Conservation (phyloP, 805 yeast genomes). For the Naumovozyma dairenensis region DNA sequence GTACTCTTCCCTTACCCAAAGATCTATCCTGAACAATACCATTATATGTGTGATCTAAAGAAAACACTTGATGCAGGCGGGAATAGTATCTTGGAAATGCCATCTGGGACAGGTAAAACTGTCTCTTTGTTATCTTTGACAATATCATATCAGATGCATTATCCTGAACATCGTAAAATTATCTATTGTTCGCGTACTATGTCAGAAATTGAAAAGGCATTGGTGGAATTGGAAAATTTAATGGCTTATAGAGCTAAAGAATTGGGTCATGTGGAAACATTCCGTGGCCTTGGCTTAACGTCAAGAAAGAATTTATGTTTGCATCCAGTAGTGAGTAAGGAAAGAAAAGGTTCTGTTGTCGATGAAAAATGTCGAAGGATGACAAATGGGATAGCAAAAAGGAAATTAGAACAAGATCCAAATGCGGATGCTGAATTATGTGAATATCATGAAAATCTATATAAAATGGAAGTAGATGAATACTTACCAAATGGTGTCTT, state of each 20-base stretch:
- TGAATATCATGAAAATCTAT: conserved; percentile 81
- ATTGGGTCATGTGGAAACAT: conserved; percentile 80
- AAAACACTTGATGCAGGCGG: conserved; percentile 93
- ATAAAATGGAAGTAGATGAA: conserved; percentile 79
- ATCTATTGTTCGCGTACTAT: conserved; percentile 98
- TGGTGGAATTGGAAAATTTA: conserved; percentile 77
- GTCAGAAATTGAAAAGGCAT: conserved; percentile 97
- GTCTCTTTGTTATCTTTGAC: conserved; percentile 84
- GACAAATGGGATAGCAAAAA: conserved; percentile 83
- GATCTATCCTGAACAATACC: conserved; percentile 96
- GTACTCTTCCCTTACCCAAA: conserved; percentile 93
- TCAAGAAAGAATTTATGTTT: conserved; percentile 90
- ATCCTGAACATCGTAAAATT: conserved; percentile 84
- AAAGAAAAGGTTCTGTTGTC: conserved; percentile 82
- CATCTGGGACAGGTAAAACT: conserved; percentile 98
- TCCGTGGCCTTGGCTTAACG: conserved; percentile 88
- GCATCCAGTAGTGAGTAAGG: conserved; percentile 80
- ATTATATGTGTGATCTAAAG: conserved; percentile 93
- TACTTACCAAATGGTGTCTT: conserved; percentile 88
- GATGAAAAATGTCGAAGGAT: conserved; percentile 94
- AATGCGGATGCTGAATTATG: conserved; percentile 56
- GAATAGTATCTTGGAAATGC: conserved; percentile 95
- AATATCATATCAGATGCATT: conserved; percentile 89
- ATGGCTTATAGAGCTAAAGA: conserved; percentile 82
- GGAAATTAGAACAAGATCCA: conserved; percentile 49